Evolutionary conservation across 208 protist genomes (phyloP).

Genomic region (Polymyxa betae): DNA sequence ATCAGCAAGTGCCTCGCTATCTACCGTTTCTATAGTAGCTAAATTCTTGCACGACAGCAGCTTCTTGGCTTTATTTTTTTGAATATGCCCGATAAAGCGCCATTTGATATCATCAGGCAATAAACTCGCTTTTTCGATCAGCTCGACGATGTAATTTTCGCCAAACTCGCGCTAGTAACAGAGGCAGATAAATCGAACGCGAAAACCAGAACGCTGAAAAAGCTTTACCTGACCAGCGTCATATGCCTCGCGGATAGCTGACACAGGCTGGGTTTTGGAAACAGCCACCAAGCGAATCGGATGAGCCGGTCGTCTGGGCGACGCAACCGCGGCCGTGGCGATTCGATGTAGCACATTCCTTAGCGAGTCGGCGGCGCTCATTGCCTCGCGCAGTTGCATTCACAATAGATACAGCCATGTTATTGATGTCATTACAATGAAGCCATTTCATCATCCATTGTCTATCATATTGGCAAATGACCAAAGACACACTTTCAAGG

Average conservation of each 20-base stretch:
- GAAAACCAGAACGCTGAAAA: not conserved
- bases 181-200: not conserved
- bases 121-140: not conserved
- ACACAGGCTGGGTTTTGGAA: not conserved
- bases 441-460: too few relatives aligned
- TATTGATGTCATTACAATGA: too few relatives aligned
- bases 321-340: not conserved
- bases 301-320: not conserved
- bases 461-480: too few relatives aligned
- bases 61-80: constrained; percentile 25
- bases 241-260: constrained; percentile 11
- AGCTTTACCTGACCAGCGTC: constrained; percentile 1
- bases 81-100: constrained; percentile 44
- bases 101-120: constrained; percentile 19
- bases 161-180: not conserved
- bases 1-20: not conserved
- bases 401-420: too few relatives aligned
- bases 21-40: not conserved
- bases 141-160: constrained; percentile 34
- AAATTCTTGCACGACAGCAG: not conserved
- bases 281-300: not conserved
- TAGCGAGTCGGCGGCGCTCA: too few relatives aligned
- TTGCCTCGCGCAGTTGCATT: too few relatives aligned
- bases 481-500: too few relatives aligned
- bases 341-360: constrained; percentile 2